These are phyloP conservation scores for Aspergillus bombycis DNA, from an alignment of 2,329 filamentous ascomycete species.

Conservation along the genomic window DNA sequence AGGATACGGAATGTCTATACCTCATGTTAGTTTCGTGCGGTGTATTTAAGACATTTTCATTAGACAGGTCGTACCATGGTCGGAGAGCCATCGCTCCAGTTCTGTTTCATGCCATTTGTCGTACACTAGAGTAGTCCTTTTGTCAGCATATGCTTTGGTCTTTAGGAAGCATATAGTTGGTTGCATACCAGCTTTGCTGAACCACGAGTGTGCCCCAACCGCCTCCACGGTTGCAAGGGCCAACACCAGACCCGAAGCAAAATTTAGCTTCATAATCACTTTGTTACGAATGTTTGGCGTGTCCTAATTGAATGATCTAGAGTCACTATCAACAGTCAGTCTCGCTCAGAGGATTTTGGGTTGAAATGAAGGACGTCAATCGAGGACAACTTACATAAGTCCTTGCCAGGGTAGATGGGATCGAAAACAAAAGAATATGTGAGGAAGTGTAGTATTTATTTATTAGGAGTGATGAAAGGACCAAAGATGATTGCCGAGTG, in stretches of 20 bases:
- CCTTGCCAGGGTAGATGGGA: neutral
- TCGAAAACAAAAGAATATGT: neutral
- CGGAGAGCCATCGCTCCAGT: slow-evolving; percentile 93
- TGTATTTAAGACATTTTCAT: neutral
- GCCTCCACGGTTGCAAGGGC: slow-evolving; percentile 69
- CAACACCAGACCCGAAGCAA: slow-evolving; percentile 70
- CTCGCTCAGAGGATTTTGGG: neutral
- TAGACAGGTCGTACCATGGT: slow-evolving; percentile 59
- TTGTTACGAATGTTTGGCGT: neutral
- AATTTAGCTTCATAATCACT: slow-evolving; percentile 73
- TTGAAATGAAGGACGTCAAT: neutral
- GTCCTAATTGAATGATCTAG: neutral
- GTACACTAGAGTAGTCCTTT: slow-evolving; percentile 67
- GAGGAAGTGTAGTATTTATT: neutral
- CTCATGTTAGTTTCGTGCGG: slow-evolving; percentile 5
- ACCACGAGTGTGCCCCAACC: slow-evolving; percentile 78
- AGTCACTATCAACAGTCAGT: neutral
- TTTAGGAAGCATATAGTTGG: neutral
- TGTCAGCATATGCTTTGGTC: slow-evolving; percentile 2
- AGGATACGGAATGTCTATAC: slow-evolving; percentile 77
- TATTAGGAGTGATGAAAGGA: slow-evolving; percentile 7
- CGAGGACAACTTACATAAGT: neutral
- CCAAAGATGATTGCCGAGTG: slow-evolving; percentile 36
- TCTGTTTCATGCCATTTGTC: slow-evolving; percentile 99
- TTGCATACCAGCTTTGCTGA: slow-evolving; percentile 77